A percentile compares a stretch with the other conserved stretches of the same genome.
These are phyloP conservation scores for Silybum marianum DNA, from an alignment of 129 eudicot species.

Conservation along the genomic window DNA sequence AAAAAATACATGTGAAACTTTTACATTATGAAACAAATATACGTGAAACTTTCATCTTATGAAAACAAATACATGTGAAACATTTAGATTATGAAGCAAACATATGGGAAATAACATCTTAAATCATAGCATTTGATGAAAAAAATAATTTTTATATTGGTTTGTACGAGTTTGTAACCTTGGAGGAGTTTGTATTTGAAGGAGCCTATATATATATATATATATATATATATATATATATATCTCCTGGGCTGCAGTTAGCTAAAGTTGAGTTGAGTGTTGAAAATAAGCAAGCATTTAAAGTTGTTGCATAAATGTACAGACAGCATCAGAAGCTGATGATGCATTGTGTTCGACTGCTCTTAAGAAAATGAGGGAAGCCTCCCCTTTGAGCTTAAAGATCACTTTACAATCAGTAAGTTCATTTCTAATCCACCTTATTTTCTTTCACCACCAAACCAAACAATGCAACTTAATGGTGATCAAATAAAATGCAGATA, in stretches of 20 bases:
- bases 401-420: slow-evolving; percentile 83
- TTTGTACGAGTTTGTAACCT: too few relatives aligned
- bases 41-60: too few relatives aligned
- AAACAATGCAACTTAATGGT: background rate
- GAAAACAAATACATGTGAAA: too few relatives aligned
- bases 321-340: slow-evolving; percentile 41
- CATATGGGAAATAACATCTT: too few relatives aligned
- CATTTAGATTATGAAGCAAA: too few relatives aligned
- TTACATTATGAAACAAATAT: too few relatives aligned
- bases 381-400: slow-evolving; percentile 93
- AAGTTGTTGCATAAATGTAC: slow-evolving; percentile 10
- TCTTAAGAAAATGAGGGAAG: slow-evolving; percentile 64
- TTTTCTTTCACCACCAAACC: background rate
- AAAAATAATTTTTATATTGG: too few relatives aligned
- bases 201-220: background rate
- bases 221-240: background rate
- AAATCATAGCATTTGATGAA: too few relatives aligned
- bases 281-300: background rate
- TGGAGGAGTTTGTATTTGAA: too few relatives aligned
- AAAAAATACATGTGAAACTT: too few relatives aligned
- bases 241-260: background rate
- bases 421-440: slow-evolving; percentile 4
- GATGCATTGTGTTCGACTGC: slow-evolving; percentile 55
- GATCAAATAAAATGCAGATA: slow-evolving; percentile 46
- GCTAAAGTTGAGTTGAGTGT: background rate